Base-by-base conservation (phyloP, 1,284 basidiomycete species). In the Vanrija sp. region DNA sequence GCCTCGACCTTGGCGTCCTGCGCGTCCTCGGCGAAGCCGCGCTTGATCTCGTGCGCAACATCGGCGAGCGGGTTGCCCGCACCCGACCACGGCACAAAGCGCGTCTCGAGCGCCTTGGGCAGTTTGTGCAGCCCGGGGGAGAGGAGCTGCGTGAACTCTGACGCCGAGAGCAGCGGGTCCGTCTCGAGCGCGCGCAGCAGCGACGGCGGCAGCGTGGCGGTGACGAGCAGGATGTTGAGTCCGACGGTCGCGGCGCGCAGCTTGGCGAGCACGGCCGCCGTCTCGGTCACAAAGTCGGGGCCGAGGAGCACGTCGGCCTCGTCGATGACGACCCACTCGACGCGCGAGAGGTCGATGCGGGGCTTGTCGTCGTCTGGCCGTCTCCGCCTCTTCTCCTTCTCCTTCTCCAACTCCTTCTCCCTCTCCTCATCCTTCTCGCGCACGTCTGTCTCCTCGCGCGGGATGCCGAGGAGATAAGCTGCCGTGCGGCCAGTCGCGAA, bases 281-380 rank as follows among this genome's bases (percentile, higher is more conserved):
- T 91, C 28, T 85, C 83, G 51, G 84, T 82, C 58, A 84, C 80
- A 70, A 93, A 93, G 68, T 91, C 89, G 1, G 85, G 80, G 67
- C 91, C 89, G 53, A 92, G 86, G n/a, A 93, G 78, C 29, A 93
- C 84, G 68, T 95, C 91, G 0, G 91, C 89, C 69, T 95, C 91
- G 62, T 94, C 91, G 3, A 93, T 79, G 1, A 92, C 80, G 6
- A 94, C 83, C 88, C 89, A 93, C 66, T 92, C 88, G 0, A 92
- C 78, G 45, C 55, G 61, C 54, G 21, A 28, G 9, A 55, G 38
- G 43, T 58, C 49, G n/a, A 58, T 48, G 8, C n/a, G n/a, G 40
- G 40, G 40, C n/a, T n/a, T 21, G 40, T 21, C n/a, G 40, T 34
- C 12, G 4, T 34, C 34, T 34, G 34, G 34, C 12, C 34, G 34